Base-by-base conservation (phyloP, 2,329 filamentous ascomycete species). In the Neoascochyta sp. region DNA sequence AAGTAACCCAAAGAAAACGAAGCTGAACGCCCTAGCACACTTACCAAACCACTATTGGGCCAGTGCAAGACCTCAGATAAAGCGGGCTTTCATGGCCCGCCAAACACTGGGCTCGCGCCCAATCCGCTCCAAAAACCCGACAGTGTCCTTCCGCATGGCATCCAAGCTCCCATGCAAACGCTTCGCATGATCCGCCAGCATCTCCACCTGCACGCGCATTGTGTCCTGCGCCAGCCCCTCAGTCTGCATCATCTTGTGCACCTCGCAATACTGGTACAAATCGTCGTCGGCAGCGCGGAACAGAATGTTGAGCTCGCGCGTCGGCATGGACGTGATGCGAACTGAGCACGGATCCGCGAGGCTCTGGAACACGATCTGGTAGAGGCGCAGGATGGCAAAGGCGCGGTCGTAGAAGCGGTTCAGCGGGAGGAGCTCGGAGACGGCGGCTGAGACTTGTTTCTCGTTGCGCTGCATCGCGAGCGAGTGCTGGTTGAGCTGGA, bases 361-460 rank as follows among this genome's bases (percentile, higher is more conserved):
- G 4, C 16, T 17, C 12, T 39, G 22, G 16, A 47, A 39, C 5
- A 42, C 18, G 3, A 11, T 4, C 15, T 38, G 43, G 27, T 43
- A 47, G 13, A 43, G 16, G 8, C 22, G 24, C 18, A 47, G 13
- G 4, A 40, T 25, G 9, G 23, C 22, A 12, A 32, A 24, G 7
- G 25, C 18, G 14, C 39, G 27, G 10, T 24, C 13, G 29, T 24
- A 39, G 14, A 45, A 39, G 14, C 26, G 24, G 7, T 32, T 26
- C 16, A 48, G 8, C 5, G 45, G 45, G n/a, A 21, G 24, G n/a
- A 43, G 22, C 13, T 48, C 39, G 6, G 39, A 30, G 4, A 27
- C 29, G 10, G 45, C 22, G 7, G 36, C 34, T 3, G 32, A 36
- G 14, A 44, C 37, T 4, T 40, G 21, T 9, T 24, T 13, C 10